Evolutionary conservation across 1,284 basidiomycete species (phyloP), one percentile per base, ranked within the genome.

Genomic region (Sphagnurus paluster): DNA sequence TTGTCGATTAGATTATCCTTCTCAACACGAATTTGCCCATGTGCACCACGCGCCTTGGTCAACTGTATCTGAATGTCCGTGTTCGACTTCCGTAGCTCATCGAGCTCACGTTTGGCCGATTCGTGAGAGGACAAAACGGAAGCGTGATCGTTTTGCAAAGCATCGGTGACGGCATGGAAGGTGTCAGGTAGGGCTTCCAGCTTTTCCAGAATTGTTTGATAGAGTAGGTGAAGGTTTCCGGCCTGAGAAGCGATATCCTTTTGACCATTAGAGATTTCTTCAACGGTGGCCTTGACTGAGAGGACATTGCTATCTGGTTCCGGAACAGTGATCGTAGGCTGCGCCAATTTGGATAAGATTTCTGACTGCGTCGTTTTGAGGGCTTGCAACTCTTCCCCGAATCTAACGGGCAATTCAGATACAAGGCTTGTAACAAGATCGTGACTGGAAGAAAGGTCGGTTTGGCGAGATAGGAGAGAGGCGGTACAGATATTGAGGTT

Each of bases 11-110:
- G 61, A 37, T 78, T 69, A 45, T 90, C 88, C 66, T 90, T 90
- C 70, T 91, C 88, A 16, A 86, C 86, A n/a, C 85, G 80, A 8
- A 85, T 76, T 59, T 87, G 83, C 3, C 87, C 87, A 57, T 89
- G 84, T 13, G 80, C 79, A 14, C 79, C 79, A 39, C 87, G 82
- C 34, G 87, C 85, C 65, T 87, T 89, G 4, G 78, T 77, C 7
- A 90, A 59, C 56, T 89, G 82, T 19, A 82, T 69, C 57, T 89
- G 85, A 39, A 80, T 69, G 6, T 90, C 87, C 4, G 76, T 67
- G 57, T 86, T 89, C 9, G 71, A 55, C 20, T 76, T 79, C 30
- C 82, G 79, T 46, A 88, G 70, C 42, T 90, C 87, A 13, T 89
- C 84, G 28, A 81, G 63, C 56, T 87, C 84, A 35, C 77, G 77